Percentiles rank a stretch among this genome's conserved stretches.
These are phyloP conservation scores for Alternaria arborescens DNA, from an alignment of 2,329 filamentous ascomycete species.

Conservation along the genomic window DNA sequence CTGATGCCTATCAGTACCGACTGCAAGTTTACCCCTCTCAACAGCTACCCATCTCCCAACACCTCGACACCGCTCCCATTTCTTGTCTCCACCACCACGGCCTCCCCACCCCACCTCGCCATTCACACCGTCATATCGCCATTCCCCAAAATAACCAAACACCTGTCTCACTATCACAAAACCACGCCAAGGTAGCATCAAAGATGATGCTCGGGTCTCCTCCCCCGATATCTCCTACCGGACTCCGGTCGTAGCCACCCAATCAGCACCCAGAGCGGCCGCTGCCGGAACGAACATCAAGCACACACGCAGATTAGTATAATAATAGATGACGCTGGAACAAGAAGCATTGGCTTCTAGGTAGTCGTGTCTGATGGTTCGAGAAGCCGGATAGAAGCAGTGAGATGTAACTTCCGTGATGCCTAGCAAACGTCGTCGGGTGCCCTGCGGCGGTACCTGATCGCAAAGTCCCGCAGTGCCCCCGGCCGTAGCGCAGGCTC, in stretches of 20 bases:
- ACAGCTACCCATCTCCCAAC: constrained; percentile 1
- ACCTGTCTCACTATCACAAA: not conserved
- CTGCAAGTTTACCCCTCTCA: constrained; percentile 2
- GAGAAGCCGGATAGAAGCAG: not conserved
- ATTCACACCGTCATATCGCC: not conserved
- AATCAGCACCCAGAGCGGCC: constrained; percentile 19
- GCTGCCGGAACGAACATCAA: constrained; percentile 10
- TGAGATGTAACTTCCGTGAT: not conserved
- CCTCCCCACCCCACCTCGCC: constrained; percentile 7
- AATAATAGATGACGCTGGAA: constrained; percentile 14
- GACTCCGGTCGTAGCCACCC: constrained; percentile 29
- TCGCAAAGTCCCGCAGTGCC: not conserved
- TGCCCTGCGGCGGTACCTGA: not conserved
- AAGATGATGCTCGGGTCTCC: constrained; percentile 32
- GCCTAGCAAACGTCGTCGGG: not conserved
- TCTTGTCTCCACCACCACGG: constrained; percentile 7
- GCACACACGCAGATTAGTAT: not conserved
- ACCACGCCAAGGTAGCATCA: constrained; percentile 1
- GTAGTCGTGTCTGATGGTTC: not conserved
- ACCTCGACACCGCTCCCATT: not conserved
- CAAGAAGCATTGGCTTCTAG: not conserved
- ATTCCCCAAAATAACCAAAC: not conserved
- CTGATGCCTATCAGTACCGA: not conserved
- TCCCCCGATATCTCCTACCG: constrained; percentile 28
- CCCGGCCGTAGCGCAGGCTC: not conserved